Percentiles rank a stretch among this genome's conserved stretches.
phyloP scores from a whole-genome alignment of 805 yeast species.

The Candida insectorum region DNA sequence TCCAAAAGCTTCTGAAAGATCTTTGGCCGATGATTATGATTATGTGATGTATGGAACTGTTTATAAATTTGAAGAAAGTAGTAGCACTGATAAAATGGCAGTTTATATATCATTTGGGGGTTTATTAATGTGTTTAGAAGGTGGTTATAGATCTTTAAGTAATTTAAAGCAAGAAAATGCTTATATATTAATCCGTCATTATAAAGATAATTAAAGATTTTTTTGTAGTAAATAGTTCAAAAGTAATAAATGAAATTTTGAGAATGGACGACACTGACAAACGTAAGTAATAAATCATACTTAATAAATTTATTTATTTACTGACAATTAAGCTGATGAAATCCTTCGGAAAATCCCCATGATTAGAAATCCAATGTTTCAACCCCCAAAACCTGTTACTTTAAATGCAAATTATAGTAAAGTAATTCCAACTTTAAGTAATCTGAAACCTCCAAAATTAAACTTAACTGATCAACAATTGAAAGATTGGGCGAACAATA shows the following conservation, averaged over 20 bases:
- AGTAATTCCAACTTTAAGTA: slow-evolving; percentile 31
- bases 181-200: slow-evolving; percentile 82
- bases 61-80: slow-evolving; percentile 89
- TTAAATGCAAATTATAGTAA: slow-evolving; percentile 47
- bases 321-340: slow-evolving; percentile 39
- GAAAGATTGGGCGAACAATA: slow-evolving; percentile 23
- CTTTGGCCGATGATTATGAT: slow-evolving; percentile 94
- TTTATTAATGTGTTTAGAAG: slow-evolving; percentile 87
- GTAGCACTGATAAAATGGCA: slow-evolving; percentile 63
- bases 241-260: neutral
- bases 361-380: slow-evolving; percentile 47
- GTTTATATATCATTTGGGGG: slow-evolving; percentile 97
- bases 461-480: slow-evolving; percentile 24
- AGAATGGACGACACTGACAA: slow-evolving; percentile 3
- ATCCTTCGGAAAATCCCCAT: slow-evolving; percentile 53
- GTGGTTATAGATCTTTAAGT: slow-evolving; percentile 86
- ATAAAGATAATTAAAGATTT: slow-evolving; percentile 24
- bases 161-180: slow-evolving; percentile 91
- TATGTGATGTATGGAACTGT: slow-evolving; percentile 98
- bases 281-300: slow-evolving; percentile 4
- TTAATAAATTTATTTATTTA: neutral
- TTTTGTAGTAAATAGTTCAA: neutral
- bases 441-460: slow-evolving; percentile 37
- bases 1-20: slow-evolving; percentile 77
- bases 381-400: slow-evolving; percentile 54